Percentiles rank a stretch among this genome's conserved stretches.
These are phyloP conservation scores for Erysimum pusillum DNA, from an alignment of 441 rosid species.

Conservation along the genomic window DNA sequence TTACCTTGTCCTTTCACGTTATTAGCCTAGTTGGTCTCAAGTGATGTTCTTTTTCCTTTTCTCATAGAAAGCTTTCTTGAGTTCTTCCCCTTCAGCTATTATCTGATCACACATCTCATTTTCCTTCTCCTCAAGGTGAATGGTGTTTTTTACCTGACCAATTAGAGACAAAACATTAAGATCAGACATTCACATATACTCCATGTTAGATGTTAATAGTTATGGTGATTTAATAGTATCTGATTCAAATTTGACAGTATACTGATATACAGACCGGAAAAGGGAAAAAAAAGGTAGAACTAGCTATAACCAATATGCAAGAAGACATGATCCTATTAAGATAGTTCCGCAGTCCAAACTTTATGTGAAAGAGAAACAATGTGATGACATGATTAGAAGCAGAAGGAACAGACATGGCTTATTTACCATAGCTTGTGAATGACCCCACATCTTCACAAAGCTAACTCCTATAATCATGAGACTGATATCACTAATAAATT, in stretches of 20 bases:
- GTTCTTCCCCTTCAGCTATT: constrained; percentile 67
- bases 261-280: background rate
- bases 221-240: background rate
- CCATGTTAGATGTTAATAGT: background rate
- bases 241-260: constrained; percentile 4
- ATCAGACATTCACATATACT: background rate
- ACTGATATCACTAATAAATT: background rate
- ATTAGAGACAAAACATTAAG: constrained; percentile 5
- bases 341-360: background rate
- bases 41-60: constrained; percentile 55
- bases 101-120: constrained; percentile 69
- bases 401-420: constrained; percentile 4
- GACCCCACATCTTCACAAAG: constrained; percentile 2
- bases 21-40: constrained; percentile 52
- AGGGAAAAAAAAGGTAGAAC: background rate
- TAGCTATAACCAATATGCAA: background rate
- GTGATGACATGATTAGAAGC: constrained; percentile 1
- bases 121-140: constrained; percentile 69
- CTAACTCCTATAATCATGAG: background rate
- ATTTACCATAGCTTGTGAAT: background rate
- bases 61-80: constrained; percentile 59
- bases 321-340: background rate
- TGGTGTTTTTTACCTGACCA: constrained; percentile 58
- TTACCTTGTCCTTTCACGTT: constrained; percentile 71
- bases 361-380: background rate